Evolutionary conservation across 768 basidiomycete genomes (phyloP), one percentile per base, ranked within the genome.

Genomic region (Leccinum ochraceum): DNA sequence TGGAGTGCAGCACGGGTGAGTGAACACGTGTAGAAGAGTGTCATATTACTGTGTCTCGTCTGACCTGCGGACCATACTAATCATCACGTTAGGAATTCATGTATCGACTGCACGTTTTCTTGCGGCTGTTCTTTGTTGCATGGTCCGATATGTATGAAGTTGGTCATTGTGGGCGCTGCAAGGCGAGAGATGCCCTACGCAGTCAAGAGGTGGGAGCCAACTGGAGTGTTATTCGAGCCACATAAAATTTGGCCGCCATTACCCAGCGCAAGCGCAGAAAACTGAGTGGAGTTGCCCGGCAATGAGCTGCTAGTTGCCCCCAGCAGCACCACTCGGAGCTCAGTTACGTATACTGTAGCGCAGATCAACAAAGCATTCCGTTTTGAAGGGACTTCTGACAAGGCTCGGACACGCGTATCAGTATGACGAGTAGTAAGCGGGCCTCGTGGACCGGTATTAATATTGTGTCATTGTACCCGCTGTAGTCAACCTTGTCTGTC

Each of bases 301-400:
- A 28, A 48, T 48, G 50, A 44, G 30, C 9, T 30, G 30, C 9
- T 30, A 53, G 28, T 54, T 34, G 42, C 17, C 17, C 17, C 4
- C 42, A 17, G 42, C 17, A 42, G 54, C 39, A 36, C 24, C 14
- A 32, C 20, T 59, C 63, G 60, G 63, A 61, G n/a, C 54, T 53
- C 51, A 51, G 48, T 37, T 53, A 59, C 53, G 46, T 54, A 59
- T 46, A 20, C 20, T 6, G 20, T 60, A 52, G 13, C 46, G 53
- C 48, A 55, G 54, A 67, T 64, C 53, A 64, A 73, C 69, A 68
- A 70, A 60, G 48, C 37, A 59, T 63, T 49, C 70, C 70, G 60
- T 63, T 63, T 60, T 20, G 20, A 61, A 59, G 52, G 34, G 28
- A 24, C 58, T 67, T 71, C 50, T 59, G 49, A 70, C 66, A 67